Percentiles rank a stretch among this genome's conserved stretches.
phyloP scores from a whole-genome alignment of 164 flowering plant genomes.

The Litsea cubeba region DNA sequence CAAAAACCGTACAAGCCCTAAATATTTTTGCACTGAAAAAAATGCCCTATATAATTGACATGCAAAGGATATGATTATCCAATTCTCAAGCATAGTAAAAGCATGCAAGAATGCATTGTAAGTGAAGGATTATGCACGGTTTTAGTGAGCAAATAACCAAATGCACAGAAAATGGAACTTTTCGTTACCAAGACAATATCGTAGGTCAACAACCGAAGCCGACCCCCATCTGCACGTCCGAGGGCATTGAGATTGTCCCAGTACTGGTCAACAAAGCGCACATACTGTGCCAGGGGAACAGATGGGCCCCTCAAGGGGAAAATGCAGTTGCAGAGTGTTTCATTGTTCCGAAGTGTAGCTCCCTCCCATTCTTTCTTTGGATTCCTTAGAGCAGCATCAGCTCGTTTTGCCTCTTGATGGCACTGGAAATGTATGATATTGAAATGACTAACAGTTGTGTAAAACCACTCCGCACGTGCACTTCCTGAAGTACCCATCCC shows the following conservation, averaged over 20 bases:
- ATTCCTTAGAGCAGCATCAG: constrained; percentile 86
- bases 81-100: no score
- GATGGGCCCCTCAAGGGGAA: constrained; percentile 92
- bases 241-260: constrained; percentile 96
- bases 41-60: no score
- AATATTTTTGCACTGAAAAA: no score
- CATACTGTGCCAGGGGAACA: constrained; percentile 72
- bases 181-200: constrained; percentile 87
- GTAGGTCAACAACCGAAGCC: constrained; percentile 84
- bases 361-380: constrained; percentile 99
- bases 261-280: constrained; percentile 80
- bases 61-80: no score
- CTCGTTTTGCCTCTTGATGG: constrained; percentile 96
- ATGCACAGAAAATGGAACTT: no score
- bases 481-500: constrained; percentile 74
- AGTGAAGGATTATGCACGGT: no score
- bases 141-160: no score
- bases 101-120: no score
- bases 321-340: constrained; percentile 91
- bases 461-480: constrained; percentile 94
- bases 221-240: constrained; percentile 95
- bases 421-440: constrained; percentile 97
- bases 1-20: no score
- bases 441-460: constrained; percentile 97
- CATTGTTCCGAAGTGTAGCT: constrained; percentile 90